Conservation (phyloP, 495 filamentous ascomycete species). For the Aspergillus sclerotioniger region DNA sequence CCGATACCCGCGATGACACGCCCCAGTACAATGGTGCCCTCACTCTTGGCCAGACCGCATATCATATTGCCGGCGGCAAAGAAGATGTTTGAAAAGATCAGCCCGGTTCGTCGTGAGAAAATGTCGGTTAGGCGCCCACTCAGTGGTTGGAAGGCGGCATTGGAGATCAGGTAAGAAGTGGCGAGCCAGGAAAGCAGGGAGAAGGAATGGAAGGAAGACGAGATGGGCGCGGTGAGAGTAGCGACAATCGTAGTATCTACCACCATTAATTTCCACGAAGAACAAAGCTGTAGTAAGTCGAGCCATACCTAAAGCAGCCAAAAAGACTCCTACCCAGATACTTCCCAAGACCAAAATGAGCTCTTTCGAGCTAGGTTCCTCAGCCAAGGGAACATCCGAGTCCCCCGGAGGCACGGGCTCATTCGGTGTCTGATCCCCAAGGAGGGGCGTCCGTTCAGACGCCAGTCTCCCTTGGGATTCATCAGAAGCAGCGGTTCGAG, state of each 20-base stretch:
- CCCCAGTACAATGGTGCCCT: slow-evolving; percentile 73
- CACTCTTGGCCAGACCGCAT: slow-evolving; percentile 73
- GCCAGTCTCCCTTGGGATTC: slow-evolving; percentile 19
- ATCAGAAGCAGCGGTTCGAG: neutral
- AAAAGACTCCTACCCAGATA: slow-evolving; percentile 77
- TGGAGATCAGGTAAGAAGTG: slow-evolving; percentile 84
- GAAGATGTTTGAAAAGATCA: slow-evolving; percentile 75
- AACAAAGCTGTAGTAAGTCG: neutral
- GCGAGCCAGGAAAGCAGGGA: slow-evolving; percentile 89
- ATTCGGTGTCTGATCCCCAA: slow-evolving; percentile 25
- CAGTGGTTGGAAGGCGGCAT: slow-evolving; percentile 82
- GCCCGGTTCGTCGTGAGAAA: slow-evolving; percentile 71
- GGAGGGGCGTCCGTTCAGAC: slow-evolving; percentile 44
- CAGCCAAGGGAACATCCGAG: slow-evolving; percentile 24
- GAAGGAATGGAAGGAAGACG: slow-evolving; percentile 78
- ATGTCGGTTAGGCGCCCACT: slow-evolving; percentile 88
- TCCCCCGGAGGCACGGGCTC: slow-evolving; percentile 17
- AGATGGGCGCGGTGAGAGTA: slow-evolving; percentile 81
- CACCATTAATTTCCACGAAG: slow-evolving; percentile 5
- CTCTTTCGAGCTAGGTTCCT: slow-evolving; percentile 43
- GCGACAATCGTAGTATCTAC: slow-evolving; percentile 79
- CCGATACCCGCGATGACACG: slow-evolving; percentile 82
- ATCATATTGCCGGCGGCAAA: slow-evolving; percentile 82
- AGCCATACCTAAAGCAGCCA: slow-evolving; percentile 65
- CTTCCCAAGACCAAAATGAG: slow-evolving; percentile 44